These are phyloP conservation scores for Raddia distichophylla DNA, from an alignment of 176 grass and related monocot species.

Conservation along the genomic window DNA sequence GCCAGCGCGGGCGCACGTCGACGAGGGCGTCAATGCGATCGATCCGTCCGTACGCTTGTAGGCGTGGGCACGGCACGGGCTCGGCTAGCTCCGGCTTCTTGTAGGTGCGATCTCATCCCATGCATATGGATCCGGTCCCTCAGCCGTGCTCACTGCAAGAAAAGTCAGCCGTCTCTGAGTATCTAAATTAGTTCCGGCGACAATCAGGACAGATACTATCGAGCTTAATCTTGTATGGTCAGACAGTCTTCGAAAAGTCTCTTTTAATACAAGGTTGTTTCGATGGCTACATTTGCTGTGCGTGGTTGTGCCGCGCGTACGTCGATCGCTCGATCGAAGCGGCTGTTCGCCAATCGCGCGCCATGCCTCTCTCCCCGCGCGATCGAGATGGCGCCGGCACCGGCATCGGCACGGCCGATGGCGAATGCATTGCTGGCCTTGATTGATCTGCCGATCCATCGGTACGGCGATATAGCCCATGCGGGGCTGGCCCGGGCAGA, in stretches of 20 bases:
- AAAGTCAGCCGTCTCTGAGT: no score
- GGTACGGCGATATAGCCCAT: conserved; percentile 24
- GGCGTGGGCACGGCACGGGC: not conserved
- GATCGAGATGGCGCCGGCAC: not conserved
- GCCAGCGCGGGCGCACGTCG: not conserved
- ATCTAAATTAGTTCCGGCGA: no score
- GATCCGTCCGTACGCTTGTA: not conserved
- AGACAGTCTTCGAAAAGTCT: no score
- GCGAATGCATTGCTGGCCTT: not conserved
- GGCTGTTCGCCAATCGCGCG: not conserved
- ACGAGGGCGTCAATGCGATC: conserved; percentile 27
- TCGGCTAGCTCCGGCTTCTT: not conserved
- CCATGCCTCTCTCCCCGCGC: not conserved
- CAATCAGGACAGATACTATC: no score
- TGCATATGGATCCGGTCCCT: not conserved
- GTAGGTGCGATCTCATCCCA: not conserved
- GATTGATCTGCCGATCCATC: no score
- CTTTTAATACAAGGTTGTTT: no score
- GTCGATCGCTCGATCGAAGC: not conserved
- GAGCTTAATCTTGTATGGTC: no score
- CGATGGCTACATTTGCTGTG: no score
- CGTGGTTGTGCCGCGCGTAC: no score
- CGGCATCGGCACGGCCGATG: not conserved
- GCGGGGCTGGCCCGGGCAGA: not conserved
- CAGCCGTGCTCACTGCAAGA: no score